phyloP scores from a whole-genome alignment of 371 early-diverging fungal species.

The Rhizomucor pusillus region DNA sequence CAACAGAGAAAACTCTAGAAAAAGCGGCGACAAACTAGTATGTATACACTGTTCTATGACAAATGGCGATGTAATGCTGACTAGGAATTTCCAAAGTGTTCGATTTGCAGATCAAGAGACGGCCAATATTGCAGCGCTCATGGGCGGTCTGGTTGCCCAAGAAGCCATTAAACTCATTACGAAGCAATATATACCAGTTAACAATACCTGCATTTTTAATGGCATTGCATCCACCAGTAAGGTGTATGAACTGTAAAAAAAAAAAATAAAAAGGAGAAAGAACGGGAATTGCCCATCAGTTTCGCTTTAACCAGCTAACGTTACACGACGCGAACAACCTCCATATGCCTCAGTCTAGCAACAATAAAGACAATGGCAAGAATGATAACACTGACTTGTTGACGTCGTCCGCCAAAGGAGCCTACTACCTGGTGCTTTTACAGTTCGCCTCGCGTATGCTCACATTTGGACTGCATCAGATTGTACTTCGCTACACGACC shows the following conservation, averaged over 20 bases:
- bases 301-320: no score
- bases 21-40: no score
- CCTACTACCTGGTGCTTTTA: slow-evolving; percentile 72
- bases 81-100: slow-evolving; percentile 42
- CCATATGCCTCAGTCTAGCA: neutral
- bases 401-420: slow-evolving; percentile 62
- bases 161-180: slow-evolving; percentile 95
- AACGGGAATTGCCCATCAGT: no score
- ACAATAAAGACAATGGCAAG: neutral
- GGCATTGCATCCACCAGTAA: slow-evolving; percentile 64
- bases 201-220: slow-evolving; percentile 83
- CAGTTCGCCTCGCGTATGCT: slow-evolving; percentile 79
- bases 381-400: slow-evolving; percentile 22
- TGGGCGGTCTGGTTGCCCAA: slow-evolving; percentile 94
- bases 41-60: no score
- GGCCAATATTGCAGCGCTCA: slow-evolving; percentile 82
- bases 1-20: no score
- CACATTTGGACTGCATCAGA: slow-evolving; percentile 79
- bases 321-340: no score
- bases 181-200: slow-evolving; percentile 85
- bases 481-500: slow-evolving; percentile 66
- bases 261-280: no score
- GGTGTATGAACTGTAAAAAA: slow-evolving; percentile 32
- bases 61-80: no score
- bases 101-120: slow-evolving; percentile 77